Evolutionary conservation across 495 filamentous ascomycete genomes (phyloP).

Genomic region (Penicillium robsamsonii): DNA sequence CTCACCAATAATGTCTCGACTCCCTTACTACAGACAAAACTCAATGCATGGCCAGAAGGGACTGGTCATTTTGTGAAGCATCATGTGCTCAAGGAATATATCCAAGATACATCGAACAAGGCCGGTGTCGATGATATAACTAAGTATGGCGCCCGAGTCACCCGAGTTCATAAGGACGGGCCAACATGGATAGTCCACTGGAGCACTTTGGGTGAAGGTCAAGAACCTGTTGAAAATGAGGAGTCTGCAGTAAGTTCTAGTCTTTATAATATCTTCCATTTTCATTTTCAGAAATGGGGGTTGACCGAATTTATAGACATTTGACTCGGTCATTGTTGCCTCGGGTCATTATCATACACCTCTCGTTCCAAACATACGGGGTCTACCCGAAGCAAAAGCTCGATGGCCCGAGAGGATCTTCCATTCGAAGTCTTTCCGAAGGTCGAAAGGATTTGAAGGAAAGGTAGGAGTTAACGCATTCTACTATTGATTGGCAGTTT

Average conservation of each 20-base stretch:
- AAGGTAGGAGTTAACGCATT: constrained; percentile 29
- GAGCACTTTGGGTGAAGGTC: constrained; percentile 31
- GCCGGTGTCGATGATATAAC: constrained; percentile 50
- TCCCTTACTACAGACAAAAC: constrained; percentile 54
- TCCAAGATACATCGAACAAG: constrained; percentile 53
- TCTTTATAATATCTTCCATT: too few species aligned
- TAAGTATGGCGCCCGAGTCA: constrained; percentile 57
- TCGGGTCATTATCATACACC: constrained; percentile 60
- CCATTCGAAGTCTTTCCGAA: constrained; percentile 63
- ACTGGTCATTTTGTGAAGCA: constrained; percentile 58
- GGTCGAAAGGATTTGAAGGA: constrained; percentile 41
- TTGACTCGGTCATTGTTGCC: constrained; percentile 57
- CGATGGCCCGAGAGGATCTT: constrained; percentile 49
- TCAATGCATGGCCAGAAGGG: constrained; percentile 59
- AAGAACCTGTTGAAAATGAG: constrained; percentile 20
- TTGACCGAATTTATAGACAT: constrained; percentile 32
- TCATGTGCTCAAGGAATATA: constrained; percentile 53
- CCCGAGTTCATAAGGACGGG: constrained; percentile 47
- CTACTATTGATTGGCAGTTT: not conserved
- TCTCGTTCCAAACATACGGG: constrained; percentile 53
- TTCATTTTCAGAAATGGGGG: too few species aligned
- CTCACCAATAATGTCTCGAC: constrained; percentile 67
- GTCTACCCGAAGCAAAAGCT: constrained; percentile 51
- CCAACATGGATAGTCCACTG: constrained; percentile 50
- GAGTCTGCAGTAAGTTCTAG: constrained; percentile 20